phyloP scores from a whole-genome alignment of 2,329 filamentous ascomycete genomes.

The Fusarium dlaminii region DNA sequence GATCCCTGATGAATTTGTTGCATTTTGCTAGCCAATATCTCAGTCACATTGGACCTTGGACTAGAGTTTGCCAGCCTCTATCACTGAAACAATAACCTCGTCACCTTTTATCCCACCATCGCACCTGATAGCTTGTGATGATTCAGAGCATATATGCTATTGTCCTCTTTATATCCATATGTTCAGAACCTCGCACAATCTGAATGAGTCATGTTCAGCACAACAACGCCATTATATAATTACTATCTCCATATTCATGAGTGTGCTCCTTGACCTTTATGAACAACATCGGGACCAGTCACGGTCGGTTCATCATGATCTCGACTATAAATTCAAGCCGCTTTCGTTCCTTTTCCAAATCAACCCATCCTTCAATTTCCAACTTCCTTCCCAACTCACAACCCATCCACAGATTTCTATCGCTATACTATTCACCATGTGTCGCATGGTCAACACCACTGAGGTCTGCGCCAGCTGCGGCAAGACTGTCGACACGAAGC shows the following conservation, averaged over 20 bases:
- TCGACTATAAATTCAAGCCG: not conserved
- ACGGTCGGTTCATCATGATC: too few relatives aligned
- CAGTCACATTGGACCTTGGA: not conserved
- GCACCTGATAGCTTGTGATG: rapidly evolving
- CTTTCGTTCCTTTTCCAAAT: not conserved
- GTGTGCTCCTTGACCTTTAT: rapidly evolving
- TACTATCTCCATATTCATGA: not conserved
- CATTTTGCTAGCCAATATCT: not conserved
- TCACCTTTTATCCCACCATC: rapidly evolving
- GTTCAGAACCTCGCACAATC: rapidly evolving
- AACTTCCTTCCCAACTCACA: not conserved
- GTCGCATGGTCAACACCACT: not conserved
- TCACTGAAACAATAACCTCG: not conserved
- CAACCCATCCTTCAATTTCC: not conserved
- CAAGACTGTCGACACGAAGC: not conserved
- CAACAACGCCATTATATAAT: not conserved
- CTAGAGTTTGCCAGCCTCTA: not conserved
- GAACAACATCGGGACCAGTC: too few relatives aligned
- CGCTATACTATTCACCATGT: not conserved
- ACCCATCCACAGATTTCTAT: rapidly evolving
- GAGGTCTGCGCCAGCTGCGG: not conserved
- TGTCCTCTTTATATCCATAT: not conserved
- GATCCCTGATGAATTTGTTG: too few relatives aligned
- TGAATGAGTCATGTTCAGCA: not conserved
- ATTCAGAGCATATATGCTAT: not conserved